Conservation (phyloP, 2,329 filamentous ascomycete species). For the Sporothrix phasma region DNA sequence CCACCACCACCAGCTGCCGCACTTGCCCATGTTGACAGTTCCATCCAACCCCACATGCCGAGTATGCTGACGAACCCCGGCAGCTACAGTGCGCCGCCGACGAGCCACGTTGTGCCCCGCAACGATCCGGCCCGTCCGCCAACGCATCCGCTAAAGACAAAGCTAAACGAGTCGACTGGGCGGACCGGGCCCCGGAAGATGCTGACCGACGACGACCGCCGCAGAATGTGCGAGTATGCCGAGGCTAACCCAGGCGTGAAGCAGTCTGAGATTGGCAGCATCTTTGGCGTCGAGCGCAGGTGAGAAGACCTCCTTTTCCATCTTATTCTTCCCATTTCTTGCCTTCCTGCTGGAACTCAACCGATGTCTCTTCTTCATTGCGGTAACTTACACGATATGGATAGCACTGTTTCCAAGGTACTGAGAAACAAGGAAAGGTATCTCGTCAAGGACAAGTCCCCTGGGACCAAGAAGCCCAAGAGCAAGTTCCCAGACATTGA, state of each 20-base stretch:
- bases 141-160: conserved; percentile 41
- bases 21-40: conserved; percentile 62
- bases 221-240: conserved; percentile 88
- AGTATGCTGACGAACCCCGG: conserved; percentile 69
- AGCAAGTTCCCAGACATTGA: conserved; percentile 86
- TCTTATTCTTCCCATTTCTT: background rate
- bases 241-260: conserved; percentile 83
- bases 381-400: conserved; percentile 2
- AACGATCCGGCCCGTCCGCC: conserved; percentile 25
- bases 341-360: background rate
- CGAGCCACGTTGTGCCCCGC: conserved; percentile 7
- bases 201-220: conserved; percentile 79
- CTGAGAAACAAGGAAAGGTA: conserved; percentile 92
- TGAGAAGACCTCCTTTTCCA: conserved; percentile 32
- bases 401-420: conserved; percentile 96
- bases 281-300: conserved; percentile 97
- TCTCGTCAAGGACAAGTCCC: conserved; percentile 68
- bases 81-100: conserved; percentile 49
- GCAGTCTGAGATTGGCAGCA: conserved; percentile 90
- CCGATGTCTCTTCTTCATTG: background rate
- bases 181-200: conserved; percentile 68
- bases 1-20: conserved; percentile 36
- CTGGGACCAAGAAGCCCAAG: conserved; percentile 65
- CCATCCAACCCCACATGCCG: conserved; percentile 59
- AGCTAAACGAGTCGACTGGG: conserved; percentile 34